Conservation (phyloP, 2,329 filamentous ascomycete genomes). For the Penicillium paneum region DNA sequence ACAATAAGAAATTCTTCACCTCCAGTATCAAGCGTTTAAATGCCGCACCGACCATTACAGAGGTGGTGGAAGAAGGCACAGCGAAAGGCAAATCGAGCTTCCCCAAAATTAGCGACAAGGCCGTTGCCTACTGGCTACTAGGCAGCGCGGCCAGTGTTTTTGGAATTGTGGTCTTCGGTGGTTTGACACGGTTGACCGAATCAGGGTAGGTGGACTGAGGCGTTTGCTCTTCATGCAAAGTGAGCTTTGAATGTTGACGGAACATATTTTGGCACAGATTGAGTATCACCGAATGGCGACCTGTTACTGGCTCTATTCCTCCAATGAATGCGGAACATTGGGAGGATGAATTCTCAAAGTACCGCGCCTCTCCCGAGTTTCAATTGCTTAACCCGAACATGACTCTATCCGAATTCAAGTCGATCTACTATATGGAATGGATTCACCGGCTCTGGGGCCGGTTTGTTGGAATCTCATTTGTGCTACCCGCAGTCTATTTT, state of each 20-base stretch:
- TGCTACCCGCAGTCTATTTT: slow-evolving; percentile 85
- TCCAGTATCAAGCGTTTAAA: slow-evolving; percentile 22
- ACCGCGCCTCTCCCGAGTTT: slow-evolving; percentile 89
- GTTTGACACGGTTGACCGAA: slow-evolving; percentile 88
- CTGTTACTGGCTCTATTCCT: slow-evolving; percentile 86
- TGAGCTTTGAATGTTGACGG: slow-evolving; percentile 12
- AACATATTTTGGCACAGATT: slow-evolving; percentile 54
- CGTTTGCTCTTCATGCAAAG: background rate
- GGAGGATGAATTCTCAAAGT: slow-evolving; percentile 91
- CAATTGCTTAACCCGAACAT: slow-evolving; percentile 88
- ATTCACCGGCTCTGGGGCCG: slow-evolving; percentile 91
- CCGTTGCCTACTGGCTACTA: slow-evolving; percentile 87
- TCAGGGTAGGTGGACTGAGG: slow-evolving; percentile 63
- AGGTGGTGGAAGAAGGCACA: slow-evolving; percentile 22
- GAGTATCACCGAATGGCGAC: slow-evolving; percentile 98
- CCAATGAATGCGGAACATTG: slow-evolving; percentile 76
- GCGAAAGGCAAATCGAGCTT: slow-evolving; percentile 42
- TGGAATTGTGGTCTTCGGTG: slow-evolving; percentile 93
- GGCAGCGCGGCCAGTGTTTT: slow-evolving; percentile 91
- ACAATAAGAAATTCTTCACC: slow-evolving; percentile 28
- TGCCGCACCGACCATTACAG: slow-evolving; percentile 20
- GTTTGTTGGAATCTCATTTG: slow-evolving; percentile 83
- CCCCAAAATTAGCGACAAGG: slow-evolving; percentile 65
- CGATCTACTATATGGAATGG: slow-evolving; percentile 99
- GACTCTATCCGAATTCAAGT: slow-evolving; percentile 90